Conservation (phyloP, 2,329 filamentous ascomycete species). For the Ophiocordyceps australis region DNA sequence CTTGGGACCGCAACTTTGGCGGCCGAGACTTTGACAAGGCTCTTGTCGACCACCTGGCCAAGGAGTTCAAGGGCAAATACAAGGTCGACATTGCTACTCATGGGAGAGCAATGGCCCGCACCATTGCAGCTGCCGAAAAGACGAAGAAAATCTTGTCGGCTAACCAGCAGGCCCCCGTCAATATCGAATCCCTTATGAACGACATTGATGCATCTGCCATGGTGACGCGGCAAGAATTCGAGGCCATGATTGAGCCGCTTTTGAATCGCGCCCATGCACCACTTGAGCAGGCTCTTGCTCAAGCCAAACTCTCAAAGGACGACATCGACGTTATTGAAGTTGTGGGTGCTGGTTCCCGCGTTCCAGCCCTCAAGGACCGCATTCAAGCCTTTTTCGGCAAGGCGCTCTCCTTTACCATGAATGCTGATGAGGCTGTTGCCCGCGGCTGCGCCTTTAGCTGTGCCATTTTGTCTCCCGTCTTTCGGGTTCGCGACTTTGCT, state of each 20-base stretch:
- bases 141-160: slow-evolving; percentile 96
- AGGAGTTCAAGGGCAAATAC: slow-evolving; percentile 95
- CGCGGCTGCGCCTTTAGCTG: slow-evolving; percentile 95
- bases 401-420: slow-evolving; percentile 83
- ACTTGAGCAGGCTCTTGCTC: slow-evolving; percentile 81
- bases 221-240: slow-evolving; percentile 87
- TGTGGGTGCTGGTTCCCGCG: slow-evolving; percentile 85
- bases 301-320: slow-evolving; percentile 76
- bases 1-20: slow-evolving; percentile 91
- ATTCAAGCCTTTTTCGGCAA: slow-evolving; percentile 89
- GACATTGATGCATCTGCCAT: slow-evolving; percentile 80
- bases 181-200: slow-evolving; percentile 98
- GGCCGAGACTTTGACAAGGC: slow-evolving; percentile 95
- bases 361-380: slow-evolving; percentile 78
- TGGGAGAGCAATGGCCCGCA: slow-evolving; percentile 75
- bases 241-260: slow-evolving; percentile 75
- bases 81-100: slow-evolving; percentile 91
- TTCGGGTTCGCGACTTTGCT: slow-evolving; percentile 95
- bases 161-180: slow-evolving; percentile 81
- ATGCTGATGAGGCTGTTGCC: slow-evolving; percentile 94
- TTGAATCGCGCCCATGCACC: slow-evolving; percentile 54
- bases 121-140: slow-evolving; percentile 82
- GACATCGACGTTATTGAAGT: slow-evolving; percentile 91
- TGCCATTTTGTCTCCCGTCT: slow-evolving; percentile 89
- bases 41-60: slow-evolving; percentile 82